These are phyloP conservation scores for Chaetoceros tenuissimus DNA, from an alignment of 108 stramenopile species.

Conservation along the genomic window DNA sequence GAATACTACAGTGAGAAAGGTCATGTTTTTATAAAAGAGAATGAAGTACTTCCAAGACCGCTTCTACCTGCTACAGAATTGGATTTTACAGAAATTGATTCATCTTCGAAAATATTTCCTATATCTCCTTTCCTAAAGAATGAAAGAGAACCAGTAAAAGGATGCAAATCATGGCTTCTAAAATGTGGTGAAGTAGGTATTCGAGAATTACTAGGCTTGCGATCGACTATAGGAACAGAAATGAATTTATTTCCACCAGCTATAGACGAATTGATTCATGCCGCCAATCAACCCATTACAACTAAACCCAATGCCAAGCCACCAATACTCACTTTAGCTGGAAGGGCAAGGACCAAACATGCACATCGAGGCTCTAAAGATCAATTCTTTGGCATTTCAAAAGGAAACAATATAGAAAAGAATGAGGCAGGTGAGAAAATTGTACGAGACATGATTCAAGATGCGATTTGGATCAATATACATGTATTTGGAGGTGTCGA, in stretches of 20 bases:
- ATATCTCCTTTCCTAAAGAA: constrained; percentile 2
- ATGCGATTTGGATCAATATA: constrained; percentile 35
- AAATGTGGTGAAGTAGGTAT: constrained; percentile 2
- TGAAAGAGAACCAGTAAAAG: not conserved
- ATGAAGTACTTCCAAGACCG: too few species aligned
- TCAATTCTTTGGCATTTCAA: constrained; percentile 26
- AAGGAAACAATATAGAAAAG: constrained; percentile 15
- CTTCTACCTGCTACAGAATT: too few species aligned
- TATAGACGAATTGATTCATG: constrained; percentile 4
- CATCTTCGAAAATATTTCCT: too few species aligned
- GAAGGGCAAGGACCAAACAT: constrained; percentile 33
- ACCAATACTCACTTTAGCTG: constrained; percentile 27
- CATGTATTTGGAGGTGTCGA: constrained; percentile 30
- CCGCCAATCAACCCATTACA: constrained; percentile 10
- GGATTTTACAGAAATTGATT: too few species aligned
- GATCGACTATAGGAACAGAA: constrained; percentile 7
- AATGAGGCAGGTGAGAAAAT: constrained; percentile 16
- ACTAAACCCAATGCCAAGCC: constrained; percentile 4
- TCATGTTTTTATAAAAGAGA: too few species aligned
- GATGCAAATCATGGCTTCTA: too few species aligned
- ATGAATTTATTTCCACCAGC: constrained; percentile 12
- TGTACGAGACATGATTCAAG: constrained; percentile 9
- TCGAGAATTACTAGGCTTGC: not conserved
- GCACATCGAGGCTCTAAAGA: constrained; percentile 30
- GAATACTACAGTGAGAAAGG: too few species aligned